These are phyloP conservation scores for Aspergillus aculeatus DNA, from an alignment of 2,329 filamentous ascomycete genomes.

Conservation along the genomic window DNA sequence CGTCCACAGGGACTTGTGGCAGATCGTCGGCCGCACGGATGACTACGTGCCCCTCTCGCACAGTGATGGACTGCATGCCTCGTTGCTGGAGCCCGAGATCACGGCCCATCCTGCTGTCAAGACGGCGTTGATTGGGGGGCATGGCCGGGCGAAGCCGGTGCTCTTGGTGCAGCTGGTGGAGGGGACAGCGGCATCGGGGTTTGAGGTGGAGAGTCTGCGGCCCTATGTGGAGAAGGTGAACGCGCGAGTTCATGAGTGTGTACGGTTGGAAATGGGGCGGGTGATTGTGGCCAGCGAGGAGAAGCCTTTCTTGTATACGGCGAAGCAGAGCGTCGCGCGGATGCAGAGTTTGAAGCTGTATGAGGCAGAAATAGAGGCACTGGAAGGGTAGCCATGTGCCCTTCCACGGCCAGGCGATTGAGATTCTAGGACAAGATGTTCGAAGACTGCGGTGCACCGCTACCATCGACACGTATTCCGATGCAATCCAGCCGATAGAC, in stretches of 20 bases:
- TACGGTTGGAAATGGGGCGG: constrained; percentile 16
- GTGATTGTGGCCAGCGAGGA: constrained; percentile 17
- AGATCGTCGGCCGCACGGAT: constrained; percentile 24
- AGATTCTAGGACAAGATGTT: no score
- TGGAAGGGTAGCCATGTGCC: no score
- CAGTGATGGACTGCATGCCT: constrained; percentile 24
- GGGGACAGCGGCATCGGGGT: background rate
- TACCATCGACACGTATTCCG: no score
- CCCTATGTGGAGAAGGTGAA: constrained; percentile 22
- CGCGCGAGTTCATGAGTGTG: constrained; percentile 17
- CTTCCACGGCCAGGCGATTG: no score
- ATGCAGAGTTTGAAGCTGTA: constrained; percentile 15
- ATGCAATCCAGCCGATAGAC: no score
- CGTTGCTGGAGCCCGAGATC: constrained; percentile 24
- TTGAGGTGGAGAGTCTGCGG: constrained; percentile 8
- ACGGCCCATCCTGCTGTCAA: constrained; percentile 19
- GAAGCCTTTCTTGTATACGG: constrained; percentile 20
- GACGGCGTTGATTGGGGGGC: constrained; percentile 23
- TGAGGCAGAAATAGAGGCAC: constrained; percentile 14
- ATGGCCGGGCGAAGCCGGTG: constrained; percentile 20
- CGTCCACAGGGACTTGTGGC: constrained; percentile 22
- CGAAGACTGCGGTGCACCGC: no score
- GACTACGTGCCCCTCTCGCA: constrained; percentile 20
- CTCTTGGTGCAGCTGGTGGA: constrained; percentile 21
- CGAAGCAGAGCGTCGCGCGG: constrained; percentile 21